These are phyloP conservation scores for Magnusiomyces fungicola DNA, from an alignment of 1,139 yeast species.

Conservation along the genomic window DNA sequence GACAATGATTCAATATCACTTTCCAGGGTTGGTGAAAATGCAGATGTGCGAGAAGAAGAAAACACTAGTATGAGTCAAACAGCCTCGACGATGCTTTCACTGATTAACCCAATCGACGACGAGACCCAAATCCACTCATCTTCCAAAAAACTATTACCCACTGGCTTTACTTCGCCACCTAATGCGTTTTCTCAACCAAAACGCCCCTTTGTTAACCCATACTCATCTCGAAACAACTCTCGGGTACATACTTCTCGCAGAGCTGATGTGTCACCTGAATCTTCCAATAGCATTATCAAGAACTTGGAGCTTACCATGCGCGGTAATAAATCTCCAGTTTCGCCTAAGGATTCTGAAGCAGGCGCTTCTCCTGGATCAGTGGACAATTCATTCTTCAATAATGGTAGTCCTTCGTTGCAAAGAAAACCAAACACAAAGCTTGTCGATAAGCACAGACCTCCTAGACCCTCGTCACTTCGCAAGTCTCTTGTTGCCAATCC, in stretches of 20 bases:
- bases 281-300: not conserved
- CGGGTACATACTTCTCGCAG: constrained; percentile 5
- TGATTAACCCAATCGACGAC: constrained; percentile 1
- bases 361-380: constrained; percentile 3
- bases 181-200: constrained; percentile 14
- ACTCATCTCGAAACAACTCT: constrained; percentile 30
- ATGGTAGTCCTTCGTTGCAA: constrained; percentile 14
- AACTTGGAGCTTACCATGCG: constrained; percentile 4
- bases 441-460: constrained; percentile 24
- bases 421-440: constrained; percentile 10
- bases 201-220: constrained; percentile 41
- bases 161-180: constrained; percentile 32
- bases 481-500: constrained; percentile 21
- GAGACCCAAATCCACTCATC: no score
- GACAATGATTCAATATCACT: no score
- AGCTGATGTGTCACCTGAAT: not conserved
- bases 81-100: constrained; percentile 7
- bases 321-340: not conserved
- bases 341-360: not conserved
- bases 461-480: constrained; percentile 24
- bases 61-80: not conserved
- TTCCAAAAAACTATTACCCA: constrained; percentile 47
- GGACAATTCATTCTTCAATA: constrained; percentile 2
- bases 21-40: no score
- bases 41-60: not conserved